Base-by-base conservation (phyloP, 495 filamentous ascomycete species). In the Neurospora sp. region DNA sequence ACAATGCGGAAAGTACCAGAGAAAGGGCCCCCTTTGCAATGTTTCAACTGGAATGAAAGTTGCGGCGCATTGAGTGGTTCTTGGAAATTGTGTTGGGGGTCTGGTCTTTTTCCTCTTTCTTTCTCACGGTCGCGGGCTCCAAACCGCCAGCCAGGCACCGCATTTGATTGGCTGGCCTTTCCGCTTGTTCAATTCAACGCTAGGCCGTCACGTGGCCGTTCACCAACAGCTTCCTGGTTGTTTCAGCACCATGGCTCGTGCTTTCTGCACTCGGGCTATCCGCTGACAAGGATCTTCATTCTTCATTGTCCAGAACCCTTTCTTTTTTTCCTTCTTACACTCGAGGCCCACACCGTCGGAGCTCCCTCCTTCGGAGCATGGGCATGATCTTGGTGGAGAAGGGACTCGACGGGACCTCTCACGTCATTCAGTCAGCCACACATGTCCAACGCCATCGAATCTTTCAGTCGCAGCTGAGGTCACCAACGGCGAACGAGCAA, bases 31-130 rank as follows among this genome's bases (percentile, higher is more conserved):
- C 31, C 53, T 35, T 61, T 61, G 53, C 53, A 35, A 16, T 61
- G 53, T 61, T 61, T 61, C 22, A 53, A 35, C 14, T 53, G n/a
- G 42, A 48, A 65, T 37, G 70, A 61, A 39, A 22, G 42, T 71
- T 71, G 41, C 27, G 31, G 41, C 27, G 31, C 42, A 37, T 71
- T 12, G 42, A 35, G 42, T 42, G n/a, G 68, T 38, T 40, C 31
- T 11, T 12, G 70, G 31, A 71, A 71, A 61, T 61, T 59, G 22
- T 40, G 69, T 71, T 72, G 71, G 70, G 73, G 71, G 59, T 74
- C 73, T 39, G 70, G 73, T 65, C 59, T 69, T 72, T 68, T 46
- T 69, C 39, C 31, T 71, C 35, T 69, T 41, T 41, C 59, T 38
- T 16, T 39, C 31, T 70, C n/a, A 22, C n/a, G 48, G 48, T 59